Conservation (phyloP, 2,329 filamentous ascomycete genomes). For the Colletotrichum endophyticum region DNA sequence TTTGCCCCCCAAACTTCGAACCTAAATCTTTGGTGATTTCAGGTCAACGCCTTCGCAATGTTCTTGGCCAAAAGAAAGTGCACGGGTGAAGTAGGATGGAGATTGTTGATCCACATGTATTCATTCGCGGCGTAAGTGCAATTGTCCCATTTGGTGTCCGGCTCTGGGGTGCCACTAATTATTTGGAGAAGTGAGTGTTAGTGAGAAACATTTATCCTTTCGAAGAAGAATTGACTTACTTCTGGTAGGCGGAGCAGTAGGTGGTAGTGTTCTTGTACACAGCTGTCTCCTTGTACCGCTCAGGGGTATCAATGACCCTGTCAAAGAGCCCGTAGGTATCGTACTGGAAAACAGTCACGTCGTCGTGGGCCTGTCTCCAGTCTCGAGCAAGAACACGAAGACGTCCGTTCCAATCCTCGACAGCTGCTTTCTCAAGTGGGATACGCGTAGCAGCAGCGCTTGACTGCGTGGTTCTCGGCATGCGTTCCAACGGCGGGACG, state of each 20-base stretch:
- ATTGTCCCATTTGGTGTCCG: neutral
- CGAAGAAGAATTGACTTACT: neutral
- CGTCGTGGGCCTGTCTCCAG: neutral
- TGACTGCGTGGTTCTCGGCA: neutral
- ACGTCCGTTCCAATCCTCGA: neutral
- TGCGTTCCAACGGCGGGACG: slow-evolving; percentile 48
- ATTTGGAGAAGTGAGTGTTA: neutral
- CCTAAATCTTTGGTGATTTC: too few relatives aligned
- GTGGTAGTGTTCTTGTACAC: neutral
- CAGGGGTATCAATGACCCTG: neutral
- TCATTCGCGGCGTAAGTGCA: neutral
- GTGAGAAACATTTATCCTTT: neutral
- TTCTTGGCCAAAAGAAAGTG: neutral
- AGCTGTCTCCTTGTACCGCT: neutral
- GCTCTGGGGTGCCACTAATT: neutral
- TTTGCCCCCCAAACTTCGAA: too few relatives aligned
- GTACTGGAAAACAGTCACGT: neutral
- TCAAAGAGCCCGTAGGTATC: neutral
- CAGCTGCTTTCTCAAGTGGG: neutral
- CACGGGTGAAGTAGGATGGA: neutral
- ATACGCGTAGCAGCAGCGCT: neutral
- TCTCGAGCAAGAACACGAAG: neutral
- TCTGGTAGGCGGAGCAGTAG: neutral
- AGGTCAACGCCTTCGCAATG: neutral
- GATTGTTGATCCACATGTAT: neutral